Evolutionary conservation across 2,329 filamentous ascomycete genomes (phyloP).

Genomic region (Fusarium verrucosum): DNA sequence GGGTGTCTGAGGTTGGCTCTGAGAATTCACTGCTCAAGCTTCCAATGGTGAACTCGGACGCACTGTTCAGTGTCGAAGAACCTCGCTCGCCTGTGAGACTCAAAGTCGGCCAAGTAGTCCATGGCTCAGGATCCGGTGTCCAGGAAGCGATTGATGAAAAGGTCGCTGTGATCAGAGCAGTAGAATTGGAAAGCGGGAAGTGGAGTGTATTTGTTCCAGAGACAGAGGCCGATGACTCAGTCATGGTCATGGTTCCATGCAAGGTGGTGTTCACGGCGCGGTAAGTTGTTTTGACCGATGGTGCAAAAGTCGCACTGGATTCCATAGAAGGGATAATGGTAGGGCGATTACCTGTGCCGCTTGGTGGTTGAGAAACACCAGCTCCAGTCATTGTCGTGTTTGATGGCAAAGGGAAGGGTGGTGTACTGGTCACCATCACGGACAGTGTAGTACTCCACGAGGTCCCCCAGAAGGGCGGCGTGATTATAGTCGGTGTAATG

Average conservation of each 20-base stretch:
- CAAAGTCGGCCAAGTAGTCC: constrained; percentile 26
- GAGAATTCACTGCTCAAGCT: constrained; percentile 28
- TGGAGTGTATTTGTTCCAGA: constrained; percentile 8
- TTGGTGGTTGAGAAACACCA: constrained; percentile 8
- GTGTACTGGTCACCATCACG: neutral
- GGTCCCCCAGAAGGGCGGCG: constrained; percentile 10
- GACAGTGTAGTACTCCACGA: constrained; percentile 4
- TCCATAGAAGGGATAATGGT: neutral
- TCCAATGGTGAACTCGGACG: constrained; percentile 11
- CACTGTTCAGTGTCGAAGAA: neutral
- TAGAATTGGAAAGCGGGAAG: constrained; percentile 34
- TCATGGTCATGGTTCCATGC: neutral
- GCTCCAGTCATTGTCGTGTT: constrained; percentile 29
- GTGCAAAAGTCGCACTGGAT: neutral
- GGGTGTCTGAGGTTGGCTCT: constrained; percentile 10
- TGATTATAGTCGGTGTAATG: constrained; percentile 3
- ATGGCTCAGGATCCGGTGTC: constrained; percentile 11
- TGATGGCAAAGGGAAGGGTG: constrained; percentile 27
- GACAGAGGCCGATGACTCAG: constrained; percentile 3
- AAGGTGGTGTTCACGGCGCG: constrained; percentile 18
- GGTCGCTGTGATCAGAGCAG: neutral
- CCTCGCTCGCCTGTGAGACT: constrained; percentile 13
- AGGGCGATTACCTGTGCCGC: constrained; percentile 2
- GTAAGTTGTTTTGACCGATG: constrained; percentile 2
- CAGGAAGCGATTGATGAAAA: constrained; percentile 15